phyloP scores from a whole-genome alignment of 73 alveolate genomes.

The Effrenium voratum region DNA sequence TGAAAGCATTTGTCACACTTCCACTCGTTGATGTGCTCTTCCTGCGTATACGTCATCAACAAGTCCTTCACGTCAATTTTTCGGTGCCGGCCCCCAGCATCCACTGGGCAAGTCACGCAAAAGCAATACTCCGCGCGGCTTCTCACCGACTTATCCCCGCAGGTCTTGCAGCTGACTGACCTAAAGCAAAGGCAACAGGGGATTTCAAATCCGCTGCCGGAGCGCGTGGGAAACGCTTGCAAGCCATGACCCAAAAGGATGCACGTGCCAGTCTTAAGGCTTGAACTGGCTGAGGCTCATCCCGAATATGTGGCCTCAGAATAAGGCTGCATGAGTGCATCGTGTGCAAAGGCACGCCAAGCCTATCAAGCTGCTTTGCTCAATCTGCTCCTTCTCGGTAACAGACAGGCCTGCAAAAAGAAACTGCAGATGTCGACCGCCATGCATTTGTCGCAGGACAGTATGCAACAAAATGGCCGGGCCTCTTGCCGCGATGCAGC shows the following conservation, averaged over 20 bases:
- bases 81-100: background rate
- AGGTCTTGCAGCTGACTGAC: slow-evolving; percentile 68
- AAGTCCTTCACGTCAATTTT: slow-evolving; percentile 56
- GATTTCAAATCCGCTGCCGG: background rate
- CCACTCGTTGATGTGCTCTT: slow-evolving; percentile 89
- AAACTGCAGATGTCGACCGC: background rate
- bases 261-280: background rate
- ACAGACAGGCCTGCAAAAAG: slow-evolving; percentile 25
- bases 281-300: slow-evolving; percentile 48
- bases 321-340: too few species aligned
- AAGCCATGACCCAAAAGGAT: background rate
- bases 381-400: slow-evolving; percentile 76
- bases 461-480: background rate
- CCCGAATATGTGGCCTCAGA: slow-evolving; percentile 55
- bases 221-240: background rate
- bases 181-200: background rate
- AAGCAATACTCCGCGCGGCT: slow-evolving; percentile 76
- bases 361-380: slow-evolving; percentile 80
- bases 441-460: background rate
- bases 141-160: slow-evolving; percentile 31
- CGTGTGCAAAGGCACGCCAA: background rate
- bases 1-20: slow-evolving; percentile 59
- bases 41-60: background rate
- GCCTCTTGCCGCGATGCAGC: slow-evolving; percentile 74
- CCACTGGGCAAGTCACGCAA: slow-evolving; percentile 58